Base-by-base conservation (phyloP, 2,329 filamentous ascomycete species). In the Neofusicoccum umdonicola region DNA sequence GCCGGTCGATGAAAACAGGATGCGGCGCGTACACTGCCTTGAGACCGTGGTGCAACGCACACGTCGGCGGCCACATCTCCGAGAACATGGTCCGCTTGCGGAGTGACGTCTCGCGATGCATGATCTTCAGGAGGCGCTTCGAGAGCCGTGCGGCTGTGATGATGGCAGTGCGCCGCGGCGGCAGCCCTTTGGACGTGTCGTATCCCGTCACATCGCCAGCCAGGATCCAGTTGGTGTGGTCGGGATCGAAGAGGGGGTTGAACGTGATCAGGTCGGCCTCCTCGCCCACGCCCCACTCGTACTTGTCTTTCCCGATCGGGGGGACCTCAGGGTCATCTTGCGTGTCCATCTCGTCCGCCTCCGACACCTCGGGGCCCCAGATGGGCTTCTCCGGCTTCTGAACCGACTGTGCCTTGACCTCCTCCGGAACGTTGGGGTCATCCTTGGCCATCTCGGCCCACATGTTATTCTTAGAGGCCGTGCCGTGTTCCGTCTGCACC, bases 261-360 rank as follows among this genome's bases (percentile, higher is more conserved):
- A 93, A 85, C 0, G 89, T 90, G 73, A 93, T 92, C 60, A 93
- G 82, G 71, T 93, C 90, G 3, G 90, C 90, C 27, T 88, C 84
- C 75, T 92, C 89, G 66, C 85, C 87, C 4, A 91, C 85, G 65
- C 89, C 90, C 77, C 90, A 92, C 63, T 81, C 72, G 68, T 85
- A 83, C 11, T 80, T 78, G 69, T 86, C 85, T 34, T 80, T 80
- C 41, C 80, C 79, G 71, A 88, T 88, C 1, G 79, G 81, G 2
- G 87, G 87, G 47, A 90, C 81, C 62, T 83, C 71, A 1, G 82
- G 81, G 54, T 84, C 77, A 31, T 82, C 80, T 15, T 81, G 79
- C 57, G 86, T 82, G 56, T 88, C 86, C 34, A 84, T 78, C 19
- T 76, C 72, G 62, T 78, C 79, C 66, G 81, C 78, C 34, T 73